Percentiles rank a stretch among this genome's conserved stretches.
Evolutionary conservation across 2,329 filamentous ascomycete species (phyloP).

Genomic region (Alternaria consortialis): DNA sequence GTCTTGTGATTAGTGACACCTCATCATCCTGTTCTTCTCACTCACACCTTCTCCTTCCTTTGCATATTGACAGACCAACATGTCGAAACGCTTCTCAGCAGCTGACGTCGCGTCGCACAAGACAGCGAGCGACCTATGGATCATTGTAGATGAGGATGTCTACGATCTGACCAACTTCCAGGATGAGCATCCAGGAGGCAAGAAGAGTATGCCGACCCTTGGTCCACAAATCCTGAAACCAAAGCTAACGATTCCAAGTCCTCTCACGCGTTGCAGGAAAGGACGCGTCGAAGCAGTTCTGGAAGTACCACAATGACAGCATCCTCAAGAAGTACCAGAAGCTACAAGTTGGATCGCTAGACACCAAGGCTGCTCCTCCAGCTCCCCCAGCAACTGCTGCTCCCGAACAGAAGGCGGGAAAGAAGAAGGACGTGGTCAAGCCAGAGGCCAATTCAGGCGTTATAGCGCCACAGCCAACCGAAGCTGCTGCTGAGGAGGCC

Average conservation of each 20-base stretch:
- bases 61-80: constrained; percentile 52
- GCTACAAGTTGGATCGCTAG: constrained; percentile 75
- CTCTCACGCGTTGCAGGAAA: constrained; percentile 72
- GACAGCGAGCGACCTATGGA: constrained; percentile 85
- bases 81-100: constrained; percentile 87
- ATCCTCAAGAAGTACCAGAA: constrained; percentile 70
- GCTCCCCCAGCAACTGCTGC: constrained; percentile 60
- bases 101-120: constrained; percentile 92
- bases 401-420: constrained; percentile 56
- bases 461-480: constrained; percentile 49
- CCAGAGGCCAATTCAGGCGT: constrained; percentile 68
- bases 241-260: constrained; percentile 55
- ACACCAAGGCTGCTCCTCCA: constrained; percentile 74
- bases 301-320: constrained; percentile 70
- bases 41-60: not conserved
- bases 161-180: constrained; percentile 84
- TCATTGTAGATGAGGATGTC: constrained; percentile 92
- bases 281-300: constrained; percentile 74
- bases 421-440: constrained; percentile 60
- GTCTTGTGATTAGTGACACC: constrained; percentile 25
- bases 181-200: constrained; percentile 69
- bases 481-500: constrained; percentile 61
- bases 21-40: constrained; percentile 5
- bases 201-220: constrained; percentile 67
- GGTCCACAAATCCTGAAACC: not conserved